A percentile compares a stretch with the other conserved stretches of the same genome.
phyloP scores from a whole-genome alignment of 192 early-diverging fungal species.

The Kappamyces sp. region DNA sequence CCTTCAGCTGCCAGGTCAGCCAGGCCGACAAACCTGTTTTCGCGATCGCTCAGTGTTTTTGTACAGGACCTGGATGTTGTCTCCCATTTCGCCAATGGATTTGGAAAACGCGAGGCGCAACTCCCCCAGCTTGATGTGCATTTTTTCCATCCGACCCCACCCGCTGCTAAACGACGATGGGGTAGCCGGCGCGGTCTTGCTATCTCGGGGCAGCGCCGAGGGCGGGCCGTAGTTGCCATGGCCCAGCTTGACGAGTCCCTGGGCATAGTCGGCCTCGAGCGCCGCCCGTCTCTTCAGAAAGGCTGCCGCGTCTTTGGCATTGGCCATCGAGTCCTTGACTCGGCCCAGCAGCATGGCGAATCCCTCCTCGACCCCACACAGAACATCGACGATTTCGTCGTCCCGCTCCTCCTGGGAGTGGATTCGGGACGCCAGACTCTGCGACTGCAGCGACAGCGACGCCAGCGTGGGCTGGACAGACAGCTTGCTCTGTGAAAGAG shows the following conservation, averaged over 20 bases:
- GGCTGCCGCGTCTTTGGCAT: constrained; percentile 66
- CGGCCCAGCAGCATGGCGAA: constrained; percentile 59
- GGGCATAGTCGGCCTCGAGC: constrained; percentile 89
- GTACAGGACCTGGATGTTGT: constrained; percentile 64
- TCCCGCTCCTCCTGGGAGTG: not conserved
- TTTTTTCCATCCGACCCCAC: constrained; percentile 70
- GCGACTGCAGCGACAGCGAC: constrained; percentile 6
- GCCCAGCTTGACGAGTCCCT: constrained; percentile 70
- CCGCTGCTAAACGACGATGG: constrained; percentile 63
- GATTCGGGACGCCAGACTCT: not conserved
- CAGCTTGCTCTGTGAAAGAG: no score
- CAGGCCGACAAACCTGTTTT: constrained; percentile 56
- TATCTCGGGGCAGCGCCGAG: constrained; percentile 13
- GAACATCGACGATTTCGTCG: not conserved
- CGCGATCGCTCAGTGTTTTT: constrained; percentile 76
- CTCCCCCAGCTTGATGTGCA: constrained; percentile 80
- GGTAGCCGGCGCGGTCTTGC: constrained; percentile 2
- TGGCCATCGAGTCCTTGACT: constrained; percentile 59
- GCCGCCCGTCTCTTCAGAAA: constrained; percentile 86
- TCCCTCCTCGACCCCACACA: constrained; percentile 46
- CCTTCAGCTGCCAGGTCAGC: constrained; percentile 59
- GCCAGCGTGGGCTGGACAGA: constrained; percentile 23
- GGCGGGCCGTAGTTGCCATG: constrained; percentile 19
- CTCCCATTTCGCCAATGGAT: constrained; percentile 66
- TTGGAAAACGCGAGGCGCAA: constrained; percentile 71